Evolutionary conservation across 805 yeast genomes (phyloP), one percentile per base, ranked within the genome.

Genomic region (Danielia reshetovae): DNA sequence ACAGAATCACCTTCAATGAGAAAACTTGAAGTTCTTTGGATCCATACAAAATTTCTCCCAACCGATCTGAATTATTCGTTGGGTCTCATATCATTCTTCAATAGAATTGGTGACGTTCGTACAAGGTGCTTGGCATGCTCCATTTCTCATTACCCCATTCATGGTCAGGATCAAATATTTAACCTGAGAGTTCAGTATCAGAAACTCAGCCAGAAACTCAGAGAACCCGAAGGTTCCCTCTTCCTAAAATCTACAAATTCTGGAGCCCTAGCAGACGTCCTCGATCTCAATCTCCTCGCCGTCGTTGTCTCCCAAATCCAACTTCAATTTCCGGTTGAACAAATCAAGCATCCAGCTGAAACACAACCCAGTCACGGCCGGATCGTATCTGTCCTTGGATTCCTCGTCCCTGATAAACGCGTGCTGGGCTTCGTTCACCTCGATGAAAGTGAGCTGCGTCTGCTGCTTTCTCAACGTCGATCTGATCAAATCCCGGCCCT

Each of bases 401-500:
- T 68, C 60, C 51, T 83, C 93, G 54, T 84, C 94, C 43, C 93
- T 69, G 35, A 84, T 81, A 49, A 83, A 84, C 0, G 94, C 93
- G 48, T 85, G 94, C 55, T 84, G 88, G 10, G 94, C 93, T 44
- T 75, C 88, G 47, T 79, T 74, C 34, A 83, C 65, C 57, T 84
- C 94, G 61, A 80, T 71, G 54, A 84, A 81, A 1, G 87, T 79
- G 57, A 81, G 74, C 38, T 70, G 76, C 32, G 80, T 83, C 14
- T 70, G 71, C 19, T 74, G 68, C 28, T 75, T 72, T 48, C 86
- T 67, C 50, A 84, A 56, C 10, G 71, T 68, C 38, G 67, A 54
- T 54, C 94, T 68, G 46, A 85, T 84, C 51, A 80, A 57, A 50
- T 81, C 88, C 40, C 93, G 66, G 2, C 94, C 94, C 36, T 65